These are phyloP conservation scores for Populus alba DNA, from an alignment of 345 rosid genomes.

Conservation along the genomic window DNA sequence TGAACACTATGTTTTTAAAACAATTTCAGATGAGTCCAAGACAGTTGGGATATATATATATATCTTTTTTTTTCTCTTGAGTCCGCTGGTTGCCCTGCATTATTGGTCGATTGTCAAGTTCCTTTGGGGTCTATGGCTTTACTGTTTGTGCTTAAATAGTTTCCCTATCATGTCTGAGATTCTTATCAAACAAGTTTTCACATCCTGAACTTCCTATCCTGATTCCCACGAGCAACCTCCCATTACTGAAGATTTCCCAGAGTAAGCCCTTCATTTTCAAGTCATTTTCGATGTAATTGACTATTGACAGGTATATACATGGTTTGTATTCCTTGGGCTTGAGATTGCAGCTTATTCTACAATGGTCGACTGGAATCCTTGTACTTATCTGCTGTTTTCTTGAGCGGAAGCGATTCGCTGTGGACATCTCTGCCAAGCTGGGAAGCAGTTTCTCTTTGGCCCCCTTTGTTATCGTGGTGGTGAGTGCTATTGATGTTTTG, in stretches of 20 bases:
- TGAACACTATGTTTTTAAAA: not conserved
- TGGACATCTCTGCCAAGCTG: constrained; percentile 72
- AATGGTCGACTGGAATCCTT: constrained; percentile 82
- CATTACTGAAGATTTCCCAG: constrained; percentile 33
- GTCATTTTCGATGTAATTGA: constrained; percentile 39
- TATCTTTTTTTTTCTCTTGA: not conserved
- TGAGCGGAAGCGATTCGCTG: constrained; percentile 58
- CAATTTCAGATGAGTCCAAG: not conserved
- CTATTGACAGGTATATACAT: constrained; percentile 51
- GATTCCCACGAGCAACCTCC: constrained; percentile 14
- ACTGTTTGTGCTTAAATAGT: not conserved
- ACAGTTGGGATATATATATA: not conserved
- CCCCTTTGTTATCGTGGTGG: constrained; percentile 91
- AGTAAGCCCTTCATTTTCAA: constrained; percentile 35
- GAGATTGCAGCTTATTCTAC: constrained; percentile 95
- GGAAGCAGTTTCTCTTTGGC: constrained; percentile 96
- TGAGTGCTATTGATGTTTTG: constrained; percentile 32
- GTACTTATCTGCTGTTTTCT: constrained; percentile 81
- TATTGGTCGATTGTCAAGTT: not conserved
- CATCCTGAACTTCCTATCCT: constrained; percentile 10
- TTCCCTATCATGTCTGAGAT: constrained; percentile 6
- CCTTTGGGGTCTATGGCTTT: not conserved
- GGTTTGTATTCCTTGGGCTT: constrained; percentile 50
- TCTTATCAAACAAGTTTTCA: constrained; percentile 11
- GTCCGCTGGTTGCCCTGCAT: not conserved